A percentile compares a stretch with the other conserved stretches of the same genome.
phyloP scores from a whole-genome alignment of 352 stramenopile genomes.

The Phytophthora tentaculata region DNA sequence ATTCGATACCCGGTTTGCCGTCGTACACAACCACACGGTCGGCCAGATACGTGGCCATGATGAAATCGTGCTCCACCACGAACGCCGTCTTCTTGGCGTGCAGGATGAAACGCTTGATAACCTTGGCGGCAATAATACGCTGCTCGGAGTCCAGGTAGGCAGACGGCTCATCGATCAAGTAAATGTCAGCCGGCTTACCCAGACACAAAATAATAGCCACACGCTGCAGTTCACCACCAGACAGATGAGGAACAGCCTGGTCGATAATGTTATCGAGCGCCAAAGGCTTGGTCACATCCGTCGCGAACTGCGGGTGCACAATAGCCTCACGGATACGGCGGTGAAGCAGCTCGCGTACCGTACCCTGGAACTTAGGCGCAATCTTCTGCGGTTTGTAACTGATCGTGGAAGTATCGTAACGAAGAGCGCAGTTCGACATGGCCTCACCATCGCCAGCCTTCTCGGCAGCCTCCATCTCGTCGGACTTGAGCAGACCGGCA shows the following conservation, averaged over 20 bases:
- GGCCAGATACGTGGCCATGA: constrained; percentile 99
- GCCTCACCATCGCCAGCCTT: constrained; percentile 69
- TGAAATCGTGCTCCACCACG: constrained; percentile 99
- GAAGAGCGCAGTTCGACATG: constrained; percentile 78
- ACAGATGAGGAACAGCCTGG: constrained; percentile 98
- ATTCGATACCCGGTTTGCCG: constrained; percentile 96
- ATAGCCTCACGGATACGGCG: constrained; percentile 98
- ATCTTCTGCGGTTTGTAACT: constrained; percentile 99
- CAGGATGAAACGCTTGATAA: constrained; percentile 99
- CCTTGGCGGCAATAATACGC: constrained; percentile 98
- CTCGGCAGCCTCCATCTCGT: constrained; percentile 94
- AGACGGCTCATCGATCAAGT: constrained; percentile 99
- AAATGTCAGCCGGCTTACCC: constrained; percentile 98
- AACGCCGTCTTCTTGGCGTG: constrained; percentile 99
- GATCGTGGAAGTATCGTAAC: constrained; percentile 86
- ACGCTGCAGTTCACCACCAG: constrained; percentile 98
- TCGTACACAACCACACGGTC: constrained; percentile 97
- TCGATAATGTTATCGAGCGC: constrained; percentile 99
- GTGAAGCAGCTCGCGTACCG: constrained; percentile 97
- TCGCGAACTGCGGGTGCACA: constrained; percentile 99
- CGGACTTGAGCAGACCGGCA: constrained; percentile 97
- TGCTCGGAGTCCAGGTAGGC: constrained; percentile 99
- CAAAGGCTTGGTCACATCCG: constrained; percentile 99
- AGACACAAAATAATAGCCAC: constrained; percentile 98
- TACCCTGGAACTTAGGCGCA: constrained; percentile 93